Evolutionary conservation across 306 rosid species (phyloP).

Genomic region (Gleditsia sinensis): DNA sequence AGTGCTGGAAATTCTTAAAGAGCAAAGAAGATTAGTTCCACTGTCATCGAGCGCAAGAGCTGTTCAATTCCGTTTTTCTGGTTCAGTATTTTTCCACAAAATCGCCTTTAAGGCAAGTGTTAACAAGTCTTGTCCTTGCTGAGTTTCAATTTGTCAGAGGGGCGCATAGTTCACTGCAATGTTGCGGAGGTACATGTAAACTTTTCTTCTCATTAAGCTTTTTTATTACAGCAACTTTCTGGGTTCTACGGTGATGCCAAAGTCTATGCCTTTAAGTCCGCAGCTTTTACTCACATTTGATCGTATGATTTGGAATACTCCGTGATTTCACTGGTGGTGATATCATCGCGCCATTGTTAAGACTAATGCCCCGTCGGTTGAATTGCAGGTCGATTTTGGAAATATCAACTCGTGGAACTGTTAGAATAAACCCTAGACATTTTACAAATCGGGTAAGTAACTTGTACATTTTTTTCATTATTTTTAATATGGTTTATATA

Average conservation of each 20-base stretch:
- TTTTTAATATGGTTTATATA: background rate
- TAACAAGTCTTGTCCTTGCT: background rate
- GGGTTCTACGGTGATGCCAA: background rate
- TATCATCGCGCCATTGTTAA: slow-evolving; percentile 19
- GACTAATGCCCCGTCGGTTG: slow-evolving; percentile 6
- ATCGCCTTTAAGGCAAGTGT: background rate
- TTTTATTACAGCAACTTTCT: slow-evolving; percentile 2
- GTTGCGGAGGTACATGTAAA: slow-evolving; percentile 53
- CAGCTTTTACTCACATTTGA: background rate
- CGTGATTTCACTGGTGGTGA: slow-evolving; percentile 8
- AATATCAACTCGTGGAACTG: slow-evolving; percentile 59
- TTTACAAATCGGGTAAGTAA: slow-evolving; percentile 56
- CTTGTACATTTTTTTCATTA: background rate
- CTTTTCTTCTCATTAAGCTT: background rate
- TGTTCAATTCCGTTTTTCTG: background rate
- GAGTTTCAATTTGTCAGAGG: background rate
- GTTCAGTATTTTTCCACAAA: slow-evolving; percentile 10
- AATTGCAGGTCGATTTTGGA: slow-evolving; percentile 68
- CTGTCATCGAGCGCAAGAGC: background rate
- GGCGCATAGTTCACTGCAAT: slow-evolving; percentile 37
- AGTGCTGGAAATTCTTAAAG: background rate
- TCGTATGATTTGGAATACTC: background rate
- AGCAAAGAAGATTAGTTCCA: background rate
- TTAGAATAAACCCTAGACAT: slow-evolving; percentile 59
- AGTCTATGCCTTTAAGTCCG: background rate